Base-by-base conservation (phyloP, 163 green algal genomes). In the Coccomyxa subellipsoidea region DNA sequence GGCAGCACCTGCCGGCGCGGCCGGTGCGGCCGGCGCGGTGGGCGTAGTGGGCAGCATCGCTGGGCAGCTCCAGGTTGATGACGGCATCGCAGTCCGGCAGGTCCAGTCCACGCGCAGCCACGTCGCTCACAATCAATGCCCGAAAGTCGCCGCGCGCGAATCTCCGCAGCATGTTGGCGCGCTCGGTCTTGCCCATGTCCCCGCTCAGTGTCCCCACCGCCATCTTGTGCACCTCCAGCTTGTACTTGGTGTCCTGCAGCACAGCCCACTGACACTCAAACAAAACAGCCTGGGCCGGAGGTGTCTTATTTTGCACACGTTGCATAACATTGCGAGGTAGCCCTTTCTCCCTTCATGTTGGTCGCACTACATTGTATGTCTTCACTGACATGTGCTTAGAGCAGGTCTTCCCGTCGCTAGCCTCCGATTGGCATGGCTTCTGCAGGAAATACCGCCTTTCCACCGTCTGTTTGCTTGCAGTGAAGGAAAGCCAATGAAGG, bases 1-100 rank as follows among this genome's bases (percentile, higher is more conserved):
- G n/a, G n/a, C n/a, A n/a, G n/a, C n/a, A n/a, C n/a, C n/a, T n/a
- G 15, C 92, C 94, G 84, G 94, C 92, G 29, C 96, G 90, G 3
- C 93, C 96, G 1, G 96, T 99, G 53, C 96, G 89, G 31, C 96
- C 96, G 1, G 96, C 96, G 5, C 96, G 84, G 89, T 99, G 97
- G 0, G 93, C 94, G 83, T 99, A 99, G 88, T 98, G 93, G 0
- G 90, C 83, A 2, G 91, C 91, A 35, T 94, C 93, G 4, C 86
- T 94, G 15, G 96, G 96, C 75, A 99, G 87, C 87, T 99, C 96
- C 79, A 98, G 84, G 84, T 99, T 96, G 86, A 98, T 92, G 0
- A 99, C 95, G 8, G 87, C 91, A 59, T 98, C 94, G 79, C 90
- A 94, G 5, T 90, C 85, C 1, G 85, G 82, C 34, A 99, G 77